Base-by-base conservation (phyloP, 495 filamentous ascomycete species). In the Chaetomidium leptoderma region DNA sequence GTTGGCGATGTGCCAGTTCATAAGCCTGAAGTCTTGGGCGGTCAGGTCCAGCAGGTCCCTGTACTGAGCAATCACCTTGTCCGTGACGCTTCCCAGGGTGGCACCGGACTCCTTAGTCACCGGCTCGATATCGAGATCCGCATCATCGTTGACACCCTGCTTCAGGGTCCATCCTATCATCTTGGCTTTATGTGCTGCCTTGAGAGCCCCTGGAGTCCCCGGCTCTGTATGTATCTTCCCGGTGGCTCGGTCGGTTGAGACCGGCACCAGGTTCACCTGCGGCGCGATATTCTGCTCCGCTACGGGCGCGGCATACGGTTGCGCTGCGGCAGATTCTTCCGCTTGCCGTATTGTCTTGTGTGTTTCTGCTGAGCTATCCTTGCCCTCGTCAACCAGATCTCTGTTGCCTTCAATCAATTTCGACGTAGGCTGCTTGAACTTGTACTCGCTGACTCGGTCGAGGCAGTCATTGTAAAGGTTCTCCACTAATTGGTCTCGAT, bases 1-100 rank as follows among this genome's bases (percentile, higher is more conserved):
- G 65, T 99, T 99, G 57, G 95, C 93, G 69, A 96, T 86, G 73
- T 99, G 95, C 93, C 93, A 99, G 66, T 97, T 99, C 63, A 97
- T 79, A 32, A 97, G 77, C 45, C 93, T 81, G 73, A 95, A 84
- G 63, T 97, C 93, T 65, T 88, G 88, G 0, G 91, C 83, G 0
- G 84, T 89, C 27, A 99, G 74, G 44, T 93, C 86, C 19, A 97
- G 79, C 54, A 97, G 80, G 39, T 80, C 80, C 59, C 88, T 86
- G 70, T 96, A 98, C 65, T 97, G 91, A 21, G 79, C 79, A 51
- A 97, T 84, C 17, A 91, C 90, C 53, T 89, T 87, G 63, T 98
- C 90, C 80, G 96, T 90, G 3, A 91, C 87, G 29, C 87, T 87
- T 0, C 93, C 93, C 11, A 98, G 76, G 0, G 88, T 93, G 36